Evolutionary conservation across 75 land plant species (phyloP).

Genomic region (Adiantum capillusveneris): DNA sequence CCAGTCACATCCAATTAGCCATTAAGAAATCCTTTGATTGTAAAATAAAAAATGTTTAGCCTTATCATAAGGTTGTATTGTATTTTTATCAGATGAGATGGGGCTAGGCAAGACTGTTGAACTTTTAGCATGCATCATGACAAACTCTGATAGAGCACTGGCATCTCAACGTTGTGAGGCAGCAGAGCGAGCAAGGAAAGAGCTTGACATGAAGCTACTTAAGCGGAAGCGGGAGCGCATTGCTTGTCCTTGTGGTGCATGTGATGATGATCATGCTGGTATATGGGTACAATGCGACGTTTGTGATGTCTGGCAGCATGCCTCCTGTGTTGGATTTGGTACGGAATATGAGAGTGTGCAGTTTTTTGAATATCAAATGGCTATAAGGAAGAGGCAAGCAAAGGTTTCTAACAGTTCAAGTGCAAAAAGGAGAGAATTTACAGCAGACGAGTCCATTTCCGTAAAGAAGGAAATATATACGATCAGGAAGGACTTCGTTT

Average conservation of each 20-base stretch:
- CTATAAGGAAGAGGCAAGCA: constrained; percentile 5
- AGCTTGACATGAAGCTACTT: constrained; percentile 8
- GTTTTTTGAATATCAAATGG: background rate
- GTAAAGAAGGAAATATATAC: constrained; percentile 10
- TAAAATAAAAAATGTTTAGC: background rate
- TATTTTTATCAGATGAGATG: constrained; percentile 80
- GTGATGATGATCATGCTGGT: constrained; percentile 49
- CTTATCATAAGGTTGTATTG: too few relatives aligned
- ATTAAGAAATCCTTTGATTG: background rate
- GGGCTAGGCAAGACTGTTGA: constrained; percentile 98
- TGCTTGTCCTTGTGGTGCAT: constrained; percentile 91
- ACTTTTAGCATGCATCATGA: constrained; percentile 83
- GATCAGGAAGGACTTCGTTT: constrained; percentile 40
- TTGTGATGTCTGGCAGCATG: constrained; percentile 99
- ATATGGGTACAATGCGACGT: constrained; percentile 95
- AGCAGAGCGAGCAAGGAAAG: constrained; percentile 5
- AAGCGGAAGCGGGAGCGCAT: constrained; percentile 69
- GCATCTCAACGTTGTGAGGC: constrained; percentile 15
- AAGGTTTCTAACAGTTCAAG: constrained; percentile 1
- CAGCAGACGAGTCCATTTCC: constrained; percentile 5
- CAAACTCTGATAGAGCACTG: constrained; percentile 36
- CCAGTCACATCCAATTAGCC: too few relatives aligned
- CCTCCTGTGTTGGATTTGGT: constrained; percentile 83
- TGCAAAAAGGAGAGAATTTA: constrained; percentile 3
- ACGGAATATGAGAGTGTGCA: constrained; percentile 11